Conservation (phyloP, 495 filamentous ascomycete species). For the Aspergillus haitiensis region DNA sequence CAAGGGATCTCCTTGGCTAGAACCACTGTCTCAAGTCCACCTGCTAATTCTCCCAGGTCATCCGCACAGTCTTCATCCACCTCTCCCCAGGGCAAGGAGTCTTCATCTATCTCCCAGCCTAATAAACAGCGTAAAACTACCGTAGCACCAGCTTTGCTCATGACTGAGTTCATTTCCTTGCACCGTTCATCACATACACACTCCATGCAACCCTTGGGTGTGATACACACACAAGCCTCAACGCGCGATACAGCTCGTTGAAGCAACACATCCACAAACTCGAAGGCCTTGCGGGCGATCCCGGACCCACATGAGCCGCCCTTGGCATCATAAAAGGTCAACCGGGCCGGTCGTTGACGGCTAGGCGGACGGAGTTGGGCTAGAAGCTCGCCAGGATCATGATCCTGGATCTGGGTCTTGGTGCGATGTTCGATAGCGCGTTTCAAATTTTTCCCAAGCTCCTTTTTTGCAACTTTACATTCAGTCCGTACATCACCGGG, state of each 20-base stretch:
- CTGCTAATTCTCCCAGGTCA: conserved; percentile 56
- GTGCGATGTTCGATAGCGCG: conserved; percentile 23
- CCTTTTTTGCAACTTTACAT: conserved; percentile 85
- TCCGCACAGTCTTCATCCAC: conserved; percentile 43
- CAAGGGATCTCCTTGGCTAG: conserved; percentile 61
- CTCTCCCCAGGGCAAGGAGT: conserved; percentile 77
- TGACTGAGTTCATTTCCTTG: conserved; percentile 84
- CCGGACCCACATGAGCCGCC: conserved; percentile 81
- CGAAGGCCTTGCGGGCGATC: conserved; percentile 88
- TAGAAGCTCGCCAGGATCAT: conserved; percentile 24
- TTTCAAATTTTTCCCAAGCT: conserved; percentile 42
- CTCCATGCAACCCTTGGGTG: conserved; percentile 75
- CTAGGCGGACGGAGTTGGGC: conserved; percentile 38
- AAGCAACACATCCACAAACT: conserved; percentile 80
- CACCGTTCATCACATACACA: conserved; percentile 85
- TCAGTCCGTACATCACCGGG: conserved; percentile 90
- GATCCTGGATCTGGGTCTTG: conserved; percentile 15
- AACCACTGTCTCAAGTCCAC: conserved; percentile 83
- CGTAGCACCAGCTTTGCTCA: conserved; percentile 84
- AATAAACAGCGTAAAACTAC: conserved; percentile 78
- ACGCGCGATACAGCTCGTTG: conserved; percentile 77
- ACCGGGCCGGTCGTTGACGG: conserved; percentile 81
- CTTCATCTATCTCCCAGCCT: conserved; percentile 70
- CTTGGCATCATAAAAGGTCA: conserved; percentile 95
- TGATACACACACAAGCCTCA: conserved; percentile 64